Evolutionary conservation across 2,329 filamentous ascomycete species (phyloP).

Genomic region (Xylariales sp.): DNA sequence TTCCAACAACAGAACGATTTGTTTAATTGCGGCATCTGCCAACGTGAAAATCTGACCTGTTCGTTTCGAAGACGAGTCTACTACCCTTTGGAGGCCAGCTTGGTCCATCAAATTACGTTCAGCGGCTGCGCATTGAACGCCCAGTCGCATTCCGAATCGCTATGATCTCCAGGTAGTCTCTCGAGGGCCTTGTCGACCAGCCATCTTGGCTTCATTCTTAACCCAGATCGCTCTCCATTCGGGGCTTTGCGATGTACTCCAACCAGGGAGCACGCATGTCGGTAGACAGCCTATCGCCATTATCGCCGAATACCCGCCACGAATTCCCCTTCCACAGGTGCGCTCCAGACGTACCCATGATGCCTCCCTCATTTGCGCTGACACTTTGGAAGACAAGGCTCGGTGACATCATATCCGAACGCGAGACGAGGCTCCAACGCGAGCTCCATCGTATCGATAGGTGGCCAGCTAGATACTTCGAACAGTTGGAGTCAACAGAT

Average conservation of each 20-base stretch:
- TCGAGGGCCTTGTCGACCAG: constrained; percentile 31
- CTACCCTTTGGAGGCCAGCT: constrained; percentile 1
- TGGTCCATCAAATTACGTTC: constrained; percentile 10
- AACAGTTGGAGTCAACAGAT: constrained; percentile 51
- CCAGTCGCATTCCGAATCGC: constrained; percentile 25
- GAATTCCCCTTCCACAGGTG: constrained; percentile 60
- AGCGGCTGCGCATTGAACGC: constrained; percentile 13
- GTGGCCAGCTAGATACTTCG: constrained; percentile 71
- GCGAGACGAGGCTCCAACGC: constrained; percentile 75
- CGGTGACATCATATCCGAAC: constrained; percentile 40
- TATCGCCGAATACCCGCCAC: constrained; percentile 45
- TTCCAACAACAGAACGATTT: too few species aligned
- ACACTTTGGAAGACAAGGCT: constrained; percentile 34
- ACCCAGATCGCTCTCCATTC: constrained; percentile 1
- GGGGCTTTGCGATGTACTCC: constrained; percentile 48
- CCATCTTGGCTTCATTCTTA: constrained; percentile 19
- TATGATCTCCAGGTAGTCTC: constrained; percentile 47
- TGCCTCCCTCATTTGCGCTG: constrained; percentile 60
- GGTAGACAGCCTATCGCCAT: constrained; percentile 57
- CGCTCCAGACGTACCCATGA: constrained; percentile 31
- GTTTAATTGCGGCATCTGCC: too few species aligned
- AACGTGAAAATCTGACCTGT: too few species aligned
- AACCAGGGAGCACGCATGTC: constrained; percentile 57
- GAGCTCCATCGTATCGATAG: constrained; percentile 83
- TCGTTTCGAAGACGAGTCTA: too few species aligned